Conservation (phyloP, 140 eudicot genomes). For the Senecio squalidus region DNA sequence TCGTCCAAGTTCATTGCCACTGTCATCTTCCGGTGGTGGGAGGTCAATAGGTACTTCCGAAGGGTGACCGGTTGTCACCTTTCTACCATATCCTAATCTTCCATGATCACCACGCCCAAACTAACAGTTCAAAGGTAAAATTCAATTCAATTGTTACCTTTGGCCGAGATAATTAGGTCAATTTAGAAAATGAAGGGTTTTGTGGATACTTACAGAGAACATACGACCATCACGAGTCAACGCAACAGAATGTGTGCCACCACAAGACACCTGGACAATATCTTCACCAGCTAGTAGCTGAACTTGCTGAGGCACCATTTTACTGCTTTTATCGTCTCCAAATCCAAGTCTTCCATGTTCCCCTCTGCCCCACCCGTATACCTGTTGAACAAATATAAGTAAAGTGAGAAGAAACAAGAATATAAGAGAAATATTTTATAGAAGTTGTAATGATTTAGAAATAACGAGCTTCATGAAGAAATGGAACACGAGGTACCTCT, state of each 20-base stretch:
- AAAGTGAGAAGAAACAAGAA: no score
- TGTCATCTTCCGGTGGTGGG: constrained; percentile 41
- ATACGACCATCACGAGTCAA: constrained; percentile 85
- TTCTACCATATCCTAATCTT: constrained; percentile 88
- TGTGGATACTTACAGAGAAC: constrained; percentile 60
- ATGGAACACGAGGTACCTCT: constrained; percentile 47
- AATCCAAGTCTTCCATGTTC: constrained; percentile 99
- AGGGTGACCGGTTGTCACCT: constrained; percentile 86
- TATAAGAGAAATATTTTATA: no score
- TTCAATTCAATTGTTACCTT: no score
- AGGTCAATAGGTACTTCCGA: constrained; percentile 80
- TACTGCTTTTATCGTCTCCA: constrained; percentile 99
- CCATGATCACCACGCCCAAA: constrained; percentile 99
- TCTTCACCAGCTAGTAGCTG: constrained; percentile 89
- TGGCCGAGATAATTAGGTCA: no score
- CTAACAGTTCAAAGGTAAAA: constrained; percentile 30
- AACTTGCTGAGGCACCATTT: constrained; percentile 96
- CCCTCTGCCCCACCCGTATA: constrained; percentile 99
- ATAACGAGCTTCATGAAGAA: no score
- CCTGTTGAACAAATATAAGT: constrained; percentile 56
- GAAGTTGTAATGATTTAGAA: no score
- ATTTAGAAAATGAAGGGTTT: no score
- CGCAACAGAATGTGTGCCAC: constrained; percentile 99
- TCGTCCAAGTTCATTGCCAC: constrained; percentile 39
- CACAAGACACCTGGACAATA: constrained; percentile 95